Percentiles rank a stretch among this genome's conserved stretches.
Evolutionary conservation across 768 basidiomycete species (phyloP).

Genomic region (Lentinula boryana): DNA sequence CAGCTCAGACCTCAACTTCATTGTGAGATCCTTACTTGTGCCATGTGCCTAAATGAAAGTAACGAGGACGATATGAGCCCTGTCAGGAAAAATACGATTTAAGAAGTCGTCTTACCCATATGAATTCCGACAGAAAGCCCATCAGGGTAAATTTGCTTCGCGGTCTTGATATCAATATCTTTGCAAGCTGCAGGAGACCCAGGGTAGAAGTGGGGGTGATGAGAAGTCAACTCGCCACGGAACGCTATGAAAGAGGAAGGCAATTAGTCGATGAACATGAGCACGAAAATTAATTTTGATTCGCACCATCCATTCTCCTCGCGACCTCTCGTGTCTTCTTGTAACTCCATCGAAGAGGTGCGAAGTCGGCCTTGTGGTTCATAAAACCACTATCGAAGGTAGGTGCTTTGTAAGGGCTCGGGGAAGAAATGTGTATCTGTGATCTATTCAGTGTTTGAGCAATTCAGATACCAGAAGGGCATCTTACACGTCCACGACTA

Average conservation of each 20-base stretch:
- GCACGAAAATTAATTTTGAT: background rate
- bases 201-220: slow-evolving; percentile 73
- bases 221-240: slow-evolving; percentile 68
- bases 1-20: background rate
- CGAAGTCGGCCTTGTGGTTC: slow-evolving; percentile 74
- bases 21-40: slow-evolving; percentile 28
- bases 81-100: background rate
- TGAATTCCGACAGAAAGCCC: slow-evolving; percentile 65
- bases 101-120: slow-evolving; percentile 38
- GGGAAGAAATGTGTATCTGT: slow-evolving; percentile 56
- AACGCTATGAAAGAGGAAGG: slow-evolving; percentile 33
- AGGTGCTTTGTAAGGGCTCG: slow-evolving; percentile 58
- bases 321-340: slow-evolving; percentile 72
- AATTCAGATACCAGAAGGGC: background rate
- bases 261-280: background rate
- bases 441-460: background rate
- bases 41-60: slow-evolving; percentile 37
- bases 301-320: slow-evolving; percentile 61
- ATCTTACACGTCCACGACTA: slow-evolving; percentile 58
- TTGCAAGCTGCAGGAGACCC: slow-evolving; percentile 50
- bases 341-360: slow-evolving; percentile 72
- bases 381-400: slow-evolving; percentile 73
- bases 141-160: slow-evolving; percentile 54
- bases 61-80: background rate
- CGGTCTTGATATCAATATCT: slow-evolving; percentile 66